Evolutionary conservation across 257 asterid species (phyloP).

Genomic region (Solanum pinnatisectum): DNA sequence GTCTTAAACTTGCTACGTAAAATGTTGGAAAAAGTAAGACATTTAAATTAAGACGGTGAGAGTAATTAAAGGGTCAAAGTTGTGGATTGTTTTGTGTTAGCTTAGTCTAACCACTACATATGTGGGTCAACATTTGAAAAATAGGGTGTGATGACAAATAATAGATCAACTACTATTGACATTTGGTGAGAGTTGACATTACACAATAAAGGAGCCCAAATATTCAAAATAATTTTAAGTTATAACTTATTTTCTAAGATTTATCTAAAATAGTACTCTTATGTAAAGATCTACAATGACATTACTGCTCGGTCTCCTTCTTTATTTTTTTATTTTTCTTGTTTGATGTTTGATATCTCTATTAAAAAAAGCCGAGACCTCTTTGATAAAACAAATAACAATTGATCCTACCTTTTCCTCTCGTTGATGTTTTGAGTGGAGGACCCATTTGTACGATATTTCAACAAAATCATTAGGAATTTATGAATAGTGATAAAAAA

Average conservation of each 20-base stretch:
- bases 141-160: background rate
- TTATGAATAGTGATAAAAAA: background rate
- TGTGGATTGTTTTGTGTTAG: background rate
- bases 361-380: background rate
- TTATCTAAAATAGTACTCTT: background rate
- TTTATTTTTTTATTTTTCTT: background rate
- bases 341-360: fast-evolving
- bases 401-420: background rate
- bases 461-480: background rate
- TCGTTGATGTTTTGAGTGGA: background rate
- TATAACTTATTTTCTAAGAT: background rate
- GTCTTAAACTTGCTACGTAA: too few species aligned
- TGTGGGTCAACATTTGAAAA: background rate
- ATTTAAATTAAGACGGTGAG: too few species aligned
- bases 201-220: background rate
- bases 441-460: background rate
- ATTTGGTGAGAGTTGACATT: background rate
- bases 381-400: background rate
- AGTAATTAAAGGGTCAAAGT: background rate
- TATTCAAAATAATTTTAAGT: background rate
- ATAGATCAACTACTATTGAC: background rate
- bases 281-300: background rate
- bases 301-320: background rate
- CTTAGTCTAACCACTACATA: background rate
- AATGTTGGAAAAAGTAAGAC: background rate